Evolutionary conservation across 1,139 yeast genomes (phyloP).

Genomic region (Candida sp.): DNA sequence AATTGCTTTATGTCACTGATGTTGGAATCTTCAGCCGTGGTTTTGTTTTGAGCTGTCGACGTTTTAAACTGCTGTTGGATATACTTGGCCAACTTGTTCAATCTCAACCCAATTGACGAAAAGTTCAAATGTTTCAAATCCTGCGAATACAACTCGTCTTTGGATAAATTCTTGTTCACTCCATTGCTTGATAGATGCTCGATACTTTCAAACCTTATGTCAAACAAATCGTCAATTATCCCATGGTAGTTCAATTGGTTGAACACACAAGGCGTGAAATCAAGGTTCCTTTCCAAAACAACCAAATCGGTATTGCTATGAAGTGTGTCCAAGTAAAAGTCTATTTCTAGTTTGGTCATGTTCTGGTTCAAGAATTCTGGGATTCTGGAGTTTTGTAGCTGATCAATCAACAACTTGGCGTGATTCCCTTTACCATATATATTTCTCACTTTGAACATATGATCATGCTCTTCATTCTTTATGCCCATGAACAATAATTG

Average conservation of each 20-base stretch:
- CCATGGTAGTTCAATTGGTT: conserved; percentile 87
- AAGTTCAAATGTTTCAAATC: conserved; percentile 73
- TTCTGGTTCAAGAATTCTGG: conserved; percentile 34
- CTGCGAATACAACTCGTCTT: conserved; percentile 35
- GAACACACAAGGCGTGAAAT: conserved; percentile 70
- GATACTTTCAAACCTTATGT: conserved; percentile 50
- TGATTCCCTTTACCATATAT: conserved; percentile 46
- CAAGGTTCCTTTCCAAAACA: conserved; percentile 79
- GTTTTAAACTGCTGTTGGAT: conserved; percentile 70
- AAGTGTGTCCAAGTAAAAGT: conserved; percentile 37
- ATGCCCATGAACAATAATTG: conserved; percentile 25
- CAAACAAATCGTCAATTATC: conserved; percentile 71
- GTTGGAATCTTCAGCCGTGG: conserved; percentile 41
- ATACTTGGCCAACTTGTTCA: conserved; percentile 72
- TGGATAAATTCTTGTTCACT: conserved; percentile 16
- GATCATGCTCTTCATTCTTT: conserved; percentile 13
- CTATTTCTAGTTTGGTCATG: conserved; percentile 38
- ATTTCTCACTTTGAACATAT: conserved; percentile 35
- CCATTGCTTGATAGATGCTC: conserved; percentile 27
- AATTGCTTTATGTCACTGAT: conserved; percentile 72
- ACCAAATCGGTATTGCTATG: conserved; percentile 63
- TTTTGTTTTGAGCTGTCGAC: conserved; percentile 1
- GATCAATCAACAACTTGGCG: conserved; percentile 32
- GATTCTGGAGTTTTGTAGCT: conserved; percentile 25
- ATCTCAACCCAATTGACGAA: conserved; percentile 74